Evolutionary conservation across 2,329 filamentous ascomycete genomes (phyloP).

Genomic region (Phialemoniopsis sp.): DNA sequence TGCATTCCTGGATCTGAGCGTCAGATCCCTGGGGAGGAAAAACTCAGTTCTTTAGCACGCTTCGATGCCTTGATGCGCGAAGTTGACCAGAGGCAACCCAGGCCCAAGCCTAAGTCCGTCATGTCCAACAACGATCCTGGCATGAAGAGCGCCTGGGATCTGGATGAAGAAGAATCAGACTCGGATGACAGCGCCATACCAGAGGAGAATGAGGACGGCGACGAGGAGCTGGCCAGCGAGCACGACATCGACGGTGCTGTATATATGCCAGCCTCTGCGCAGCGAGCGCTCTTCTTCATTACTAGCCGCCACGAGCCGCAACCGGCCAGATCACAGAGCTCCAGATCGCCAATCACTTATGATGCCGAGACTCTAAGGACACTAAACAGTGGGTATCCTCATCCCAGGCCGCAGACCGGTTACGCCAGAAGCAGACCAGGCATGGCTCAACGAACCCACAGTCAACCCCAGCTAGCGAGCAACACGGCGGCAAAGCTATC

Average conservation of each 20-base stretch:
- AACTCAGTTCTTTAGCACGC: conserved; percentile 59
- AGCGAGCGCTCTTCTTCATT: conserved; percentile 47
- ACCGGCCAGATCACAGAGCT: conserved; percentile 18
- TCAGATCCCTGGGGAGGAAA: conserved; percentile 53
- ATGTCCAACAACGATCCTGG: conserved; percentile 19
- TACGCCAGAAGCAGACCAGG: conserved; percentile 43
- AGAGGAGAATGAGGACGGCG: conserved; percentile 32
- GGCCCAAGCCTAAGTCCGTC: too few relatives aligned
- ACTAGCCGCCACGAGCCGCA: conserved; percentile 33
- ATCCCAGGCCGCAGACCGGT: conserved; percentile 48
- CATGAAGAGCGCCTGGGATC: conserved; percentile 46
- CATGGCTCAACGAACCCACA: conserved; percentile 38
- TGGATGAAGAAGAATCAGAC: conserved; percentile 42
- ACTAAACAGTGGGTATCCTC: conserved; percentile 23
- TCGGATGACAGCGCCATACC: conserved; percentile 22
- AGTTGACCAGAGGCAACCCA: conserved; percentile 40
- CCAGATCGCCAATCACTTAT: conserved; percentile 22
- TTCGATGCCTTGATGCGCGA: conserved; percentile 65
- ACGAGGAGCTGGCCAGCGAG: conserved; percentile 27
- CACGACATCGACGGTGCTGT: conserved; percentile 15
- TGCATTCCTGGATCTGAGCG: conserved; percentile 58
- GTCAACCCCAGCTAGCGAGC: conserved; percentile 39
- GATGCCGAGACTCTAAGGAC: conserved; percentile 25
- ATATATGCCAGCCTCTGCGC: conserved; percentile 39
- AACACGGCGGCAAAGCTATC: conserved; percentile 11